Base-by-base conservation (phyloP, 805 yeast genomes). In the Hanseniaspora valbyensis region DNA sequence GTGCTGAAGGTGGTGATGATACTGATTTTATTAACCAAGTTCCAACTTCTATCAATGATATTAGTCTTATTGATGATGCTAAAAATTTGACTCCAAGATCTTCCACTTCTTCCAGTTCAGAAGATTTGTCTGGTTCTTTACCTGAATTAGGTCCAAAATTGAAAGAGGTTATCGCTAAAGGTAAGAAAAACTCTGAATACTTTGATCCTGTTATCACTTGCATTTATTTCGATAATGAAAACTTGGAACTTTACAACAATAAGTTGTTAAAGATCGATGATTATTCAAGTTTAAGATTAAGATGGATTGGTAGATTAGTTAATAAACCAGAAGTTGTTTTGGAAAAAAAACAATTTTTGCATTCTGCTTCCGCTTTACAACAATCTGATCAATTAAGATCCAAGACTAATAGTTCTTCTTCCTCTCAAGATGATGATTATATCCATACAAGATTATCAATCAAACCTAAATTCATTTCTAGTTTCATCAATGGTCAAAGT, bases 251-350 rank as follows among this genome's bases (percentile, higher is more conserved):
- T 54, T 90, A 92, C 70, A 87, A 89, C 66, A 77, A 82, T 60
- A 86, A 87, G 66, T 71, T 90, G 56, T 73, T 81, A 55, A 86
- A 84, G 61, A 73, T 75, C 49, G 75, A 76, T 55, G 72, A 76
- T 7, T 75, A 83, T 1, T 83, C 95, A 1, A 81, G 95, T 9
- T 68, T 90, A 53, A 75, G 97, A 60, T 71, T 90, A 57, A 77
- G 90, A 64, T 90, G 97, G 97, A 76, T 86, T 52, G 97, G 97
- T 24, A 80, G 79, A 58, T 73, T 92, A 52, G 65, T 67, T 52
- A 83, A 83, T 53, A 81, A 81, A 58, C 84, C 92, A 7, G 94
- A 84, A 52, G 76, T 92, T 50, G 74, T 77, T 50, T 64, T 90
- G 56, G 98, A 90, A 66, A 81, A 84, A 70, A 86, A 83, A 66